Evolutionary conservation across 495 filamentous ascomycete species (phyloP), one percentile per base, ranked within the genome.

Genomic region (Aspergillus mulundensis): DNA sequence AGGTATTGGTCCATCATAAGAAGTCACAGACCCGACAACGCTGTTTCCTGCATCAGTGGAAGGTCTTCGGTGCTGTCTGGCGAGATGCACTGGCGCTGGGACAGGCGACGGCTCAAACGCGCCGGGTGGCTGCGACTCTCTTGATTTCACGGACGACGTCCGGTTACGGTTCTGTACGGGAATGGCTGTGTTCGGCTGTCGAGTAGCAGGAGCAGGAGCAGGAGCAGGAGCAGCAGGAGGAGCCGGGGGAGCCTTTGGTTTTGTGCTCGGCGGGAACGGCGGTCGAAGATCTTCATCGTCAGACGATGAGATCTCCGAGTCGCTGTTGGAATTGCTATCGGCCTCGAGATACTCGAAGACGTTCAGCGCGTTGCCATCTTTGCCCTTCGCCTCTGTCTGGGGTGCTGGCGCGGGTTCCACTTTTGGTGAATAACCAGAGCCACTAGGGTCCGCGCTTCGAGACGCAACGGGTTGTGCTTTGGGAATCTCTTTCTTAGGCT

Each of bases 341-440:
- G 65, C 50, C 8, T 76, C 69, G 0, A 78, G 65, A 25, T 70
- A 78, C 43, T 78, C 67, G 57, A 78, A 78, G 8, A 78, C 75
- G 58, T 76, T 69, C 5, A 70, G 71, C 15, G 59, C 51, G 20
- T 62, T 67, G 20, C 61, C 64, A 14, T 62, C 48, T 5, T 65
- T 42, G 38, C 60, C 66, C 11, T 50, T 44, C 0, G 63, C 18
- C 46, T 65, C 67, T 21, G 47, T 48, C 52, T 54, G 56, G 34
- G 63, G 12, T 5, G 54, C 18, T 39, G 55, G 57, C 8, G 55
- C 40, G 57, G 64, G 52, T 48, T 40, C 46, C 42, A 23, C 42
- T 21, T 59, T 50, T 25, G 36, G 32, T 47, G 56, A 21, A 56
- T 50, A 56, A n/a, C 54, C 38, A n/a, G 54, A 36, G 4, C 50